Base-by-base conservation (phyloP, 1,284 basidiomycete genomes). In the Heliocybe sulcata region DNA sequence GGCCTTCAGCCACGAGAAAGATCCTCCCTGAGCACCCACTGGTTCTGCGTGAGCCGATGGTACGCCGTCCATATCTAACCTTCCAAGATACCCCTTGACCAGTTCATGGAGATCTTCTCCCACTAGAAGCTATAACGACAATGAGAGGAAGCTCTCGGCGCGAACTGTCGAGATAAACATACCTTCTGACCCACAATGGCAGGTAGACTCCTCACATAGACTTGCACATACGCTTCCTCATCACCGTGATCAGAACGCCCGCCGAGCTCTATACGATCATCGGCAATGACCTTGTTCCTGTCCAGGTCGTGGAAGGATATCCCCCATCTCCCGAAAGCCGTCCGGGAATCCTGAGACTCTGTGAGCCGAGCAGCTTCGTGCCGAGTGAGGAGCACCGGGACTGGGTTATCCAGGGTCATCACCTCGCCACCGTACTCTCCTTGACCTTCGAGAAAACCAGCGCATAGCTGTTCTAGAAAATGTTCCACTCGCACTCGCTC, bases 401-500 rank as follows among this genome's bases (percentile, higher is more conserved):
- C 65, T 25, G 80, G 72, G 42, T 83, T 81, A 1, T 67, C 72
- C 50, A 88, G 65, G 51, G 66, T 66, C 63, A 69, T 71, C 57
- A 66, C 64, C 61, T 72, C 67, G 57, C 78, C 61, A 65, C 67
- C 8, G 57, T 64, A 48, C 52, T 75, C 68, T 12, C 64, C 59
- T 57, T 57, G 62, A 51, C 64, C 63, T 53, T 58, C 63, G 64
- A 83, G 72, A 65, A 88, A 92, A 2, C 83, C 82, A 55, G 73
- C 63, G 66, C 89, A 90, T 20, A 92, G 68, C 53, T 84, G 80
- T 58, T 77, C 76, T 55, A 95, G 74, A 65, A 92, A 87, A n/a
- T 74, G 72, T 69, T 98, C 95, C 50, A 97, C 89, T 22, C 92
- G 82, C 27, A 95, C 75, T 9, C 95, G 83, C 70, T 98, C 95